phyloP scores from a whole-genome alignment of 257 asterid species.

The Solanum rostratum region DNA sequence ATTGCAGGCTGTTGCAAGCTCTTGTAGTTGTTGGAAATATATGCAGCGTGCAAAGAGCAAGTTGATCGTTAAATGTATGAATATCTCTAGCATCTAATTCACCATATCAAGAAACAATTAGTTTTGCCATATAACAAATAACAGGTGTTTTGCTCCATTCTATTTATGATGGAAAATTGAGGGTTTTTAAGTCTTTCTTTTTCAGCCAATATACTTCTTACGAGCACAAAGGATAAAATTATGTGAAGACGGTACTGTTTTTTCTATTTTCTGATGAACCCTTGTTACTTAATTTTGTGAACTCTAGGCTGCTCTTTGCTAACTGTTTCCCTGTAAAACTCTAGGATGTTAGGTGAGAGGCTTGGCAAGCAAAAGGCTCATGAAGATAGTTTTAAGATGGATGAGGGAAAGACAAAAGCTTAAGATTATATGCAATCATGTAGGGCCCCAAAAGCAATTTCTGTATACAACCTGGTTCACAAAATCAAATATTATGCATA shows the following conservation, averaged over 20 bases:
- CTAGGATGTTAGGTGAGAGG: slow-evolving; percentile 85
- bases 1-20: background rate
- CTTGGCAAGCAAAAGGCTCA: slow-evolving; percentile 62
- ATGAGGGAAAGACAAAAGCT: slow-evolving; percentile 84
- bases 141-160: background rate
- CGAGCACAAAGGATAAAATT: background rate
- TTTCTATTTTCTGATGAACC: background rate
- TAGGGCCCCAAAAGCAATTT: slow-evolving; percentile 66
- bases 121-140: background rate
- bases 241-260: background rate
- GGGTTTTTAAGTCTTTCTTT: background rate
- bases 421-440: slow-evolving; percentile 60
- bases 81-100: background rate
- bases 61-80: background rate
- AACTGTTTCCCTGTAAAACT: background rate
- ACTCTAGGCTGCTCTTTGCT: background rate
- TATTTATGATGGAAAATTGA: background rate
- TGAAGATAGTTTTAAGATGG: slow-evolving; percentile 82
- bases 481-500: slow-evolving; percentile 34
- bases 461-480: slow-evolving; percentile 79
- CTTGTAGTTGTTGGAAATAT: background rate
- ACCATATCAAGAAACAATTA: background rate
- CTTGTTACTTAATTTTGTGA: background rate
- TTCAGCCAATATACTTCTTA: background rate
- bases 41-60: background rate